Base-by-base conservation (phyloP, 2,329 filamentous ascomycete genomes). In the Beauveria pseudobassiana region DNA sequence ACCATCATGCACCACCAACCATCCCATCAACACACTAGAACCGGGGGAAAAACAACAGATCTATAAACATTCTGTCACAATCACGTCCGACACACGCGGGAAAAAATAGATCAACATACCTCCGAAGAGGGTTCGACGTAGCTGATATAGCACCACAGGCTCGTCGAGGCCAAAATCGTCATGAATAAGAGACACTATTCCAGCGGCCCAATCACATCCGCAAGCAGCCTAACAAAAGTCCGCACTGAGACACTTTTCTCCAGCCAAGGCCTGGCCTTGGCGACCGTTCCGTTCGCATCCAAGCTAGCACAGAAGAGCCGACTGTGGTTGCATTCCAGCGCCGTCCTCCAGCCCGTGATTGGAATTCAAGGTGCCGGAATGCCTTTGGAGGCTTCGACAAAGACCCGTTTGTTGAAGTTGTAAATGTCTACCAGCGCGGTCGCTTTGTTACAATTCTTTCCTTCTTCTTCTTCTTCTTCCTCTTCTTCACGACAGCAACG, bases 271-370 rank as follows among this genome's bases (percentile, higher is more conserved):
- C 16, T 46, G 12, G 28, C 6, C 51, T 22, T 16, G 28, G 57
- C 26, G 42, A 20, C 20, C 22, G 40, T 54, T 54, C 58, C 28
- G 58, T 42, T 54, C 9, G 40, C 58, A 40, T 45, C 24, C 45
- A 51, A 34, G 12, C 45, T 43, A 50, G 51, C 51, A 54, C 9
- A 24, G 40, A 48, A 43, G 38, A 42, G 18, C 28, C 42, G 20
- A 16, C 45, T 22, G 40, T 43, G 24, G 46, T 53, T 51, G 53
- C 60, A 62, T 62, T 62, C 60, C 60, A 62, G 28, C 45, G 38
- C 60, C 52, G 14, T 40, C 34, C 18, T 45, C 60, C 53, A 40
- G 53, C 60, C 60, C 18, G n/a, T 24, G 18, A 10, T 48, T 62
- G 60, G 60, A 62, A 62, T 62, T 57, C 46, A 14, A 62, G 53